These are phyloP conservation scores for Aureobasidium sp. DNA, from an alignment of 2,329 filamentous ascomycete species.

Conservation along the genomic window DNA sequence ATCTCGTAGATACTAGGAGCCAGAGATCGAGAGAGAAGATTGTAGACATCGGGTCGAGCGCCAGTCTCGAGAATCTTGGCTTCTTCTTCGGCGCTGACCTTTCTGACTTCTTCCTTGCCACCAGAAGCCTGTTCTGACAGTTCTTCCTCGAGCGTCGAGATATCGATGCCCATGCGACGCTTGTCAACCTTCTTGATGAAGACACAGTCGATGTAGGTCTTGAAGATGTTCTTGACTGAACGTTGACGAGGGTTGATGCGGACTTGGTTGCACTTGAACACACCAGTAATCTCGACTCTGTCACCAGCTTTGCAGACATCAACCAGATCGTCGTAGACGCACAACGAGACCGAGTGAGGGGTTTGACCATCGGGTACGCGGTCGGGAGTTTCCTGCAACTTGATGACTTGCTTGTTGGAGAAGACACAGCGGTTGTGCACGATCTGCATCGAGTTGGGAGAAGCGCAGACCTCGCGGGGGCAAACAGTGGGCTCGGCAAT, in stretches of 20 bases:
- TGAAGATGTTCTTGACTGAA: constrained; percentile 90
- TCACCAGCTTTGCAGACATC: constrained; percentile 98
- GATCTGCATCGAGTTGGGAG: constrained; percentile 95
- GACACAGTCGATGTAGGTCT: constrained; percentile 91
- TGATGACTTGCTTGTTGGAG: constrained; percentile 97
- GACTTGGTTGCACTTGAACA: constrained; percentile 91
- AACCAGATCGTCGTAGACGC: constrained; percentile 92
- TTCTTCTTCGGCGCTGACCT: constrained; percentile 78
- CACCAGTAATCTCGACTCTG: constrained; percentile 87
- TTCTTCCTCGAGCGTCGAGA: constrained; percentile 77
- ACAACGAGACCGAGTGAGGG: constrained; percentile 91
- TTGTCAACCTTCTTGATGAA: constrained; percentile 97
- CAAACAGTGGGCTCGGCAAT: constrained; percentile 91
- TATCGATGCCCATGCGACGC: constrained; percentile 84
- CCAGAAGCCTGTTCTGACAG: constrained; percentile 63
- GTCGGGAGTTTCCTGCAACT: constrained; percentile 94
- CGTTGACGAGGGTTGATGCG: constrained; percentile 89
- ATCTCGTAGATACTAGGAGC: constrained; percentile 95
- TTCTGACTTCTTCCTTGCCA: constrained; percentile 72
- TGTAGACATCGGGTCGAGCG: constrained; percentile 77
- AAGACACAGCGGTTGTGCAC: constrained; percentile 93
- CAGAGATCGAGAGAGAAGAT: constrained; percentile 79
- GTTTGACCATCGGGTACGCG: constrained; percentile 92
- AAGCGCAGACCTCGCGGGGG: constrained; percentile 69
- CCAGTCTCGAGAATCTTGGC: constrained; percentile 77